phyloP scores from a whole-genome alignment of 441 rosid species.

The Gossypium schwendimanii region DNA sequence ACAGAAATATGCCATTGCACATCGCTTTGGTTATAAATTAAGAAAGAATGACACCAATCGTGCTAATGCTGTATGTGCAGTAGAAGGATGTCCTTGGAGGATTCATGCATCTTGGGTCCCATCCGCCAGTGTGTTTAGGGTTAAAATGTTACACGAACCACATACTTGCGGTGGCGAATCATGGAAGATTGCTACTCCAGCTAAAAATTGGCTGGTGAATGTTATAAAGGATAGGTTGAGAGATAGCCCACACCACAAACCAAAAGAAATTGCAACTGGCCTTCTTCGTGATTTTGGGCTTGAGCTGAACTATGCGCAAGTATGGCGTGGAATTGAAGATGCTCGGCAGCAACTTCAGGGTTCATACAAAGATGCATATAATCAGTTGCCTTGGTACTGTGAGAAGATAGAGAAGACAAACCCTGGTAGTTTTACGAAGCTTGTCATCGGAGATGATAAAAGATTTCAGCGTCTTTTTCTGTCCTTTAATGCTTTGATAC shows the following conservation, averaged over 20 bases:
- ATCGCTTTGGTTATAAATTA: constrained; percentile 66
- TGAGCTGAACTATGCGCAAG: constrained; percentile 63
- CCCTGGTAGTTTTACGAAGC: constrained; percentile 62
- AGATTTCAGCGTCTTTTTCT: constrained; percentile 73
- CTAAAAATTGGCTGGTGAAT: constrained; percentile 78
- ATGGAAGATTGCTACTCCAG: constrained; percentile 74
- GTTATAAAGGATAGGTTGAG: constrained; percentile 70
- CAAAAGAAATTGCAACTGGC: constrained; percentile 62
- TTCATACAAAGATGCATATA: constrained; percentile 69
- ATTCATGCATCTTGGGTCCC: constrained; percentile 85
- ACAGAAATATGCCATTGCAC: constrained; percentile 81
- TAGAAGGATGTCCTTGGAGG: constrained; percentile 77
- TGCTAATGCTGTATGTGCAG: constrained; percentile 64
- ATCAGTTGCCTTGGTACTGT: constrained; percentile 62
- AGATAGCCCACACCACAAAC: constrained; percentile 73
- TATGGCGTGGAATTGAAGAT: constrained; percentile 83
- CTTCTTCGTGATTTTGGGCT: constrained; percentile 75
- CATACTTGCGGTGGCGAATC: constrained; percentile 83
- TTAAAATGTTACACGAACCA: constrained; percentile 49
- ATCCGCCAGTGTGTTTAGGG: constrained; percentile 49
- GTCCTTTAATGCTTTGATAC: constrained; percentile 52
- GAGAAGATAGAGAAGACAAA: constrained; percentile 56
- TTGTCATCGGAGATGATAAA: constrained; percentile 45
- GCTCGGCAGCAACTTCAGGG: constrained; percentile 83
- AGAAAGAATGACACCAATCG: constrained; percentile 79